Conservation (phyloP, 768 basidiomycete genomes). For the Lactifluus hygrophoroides region DNA sequence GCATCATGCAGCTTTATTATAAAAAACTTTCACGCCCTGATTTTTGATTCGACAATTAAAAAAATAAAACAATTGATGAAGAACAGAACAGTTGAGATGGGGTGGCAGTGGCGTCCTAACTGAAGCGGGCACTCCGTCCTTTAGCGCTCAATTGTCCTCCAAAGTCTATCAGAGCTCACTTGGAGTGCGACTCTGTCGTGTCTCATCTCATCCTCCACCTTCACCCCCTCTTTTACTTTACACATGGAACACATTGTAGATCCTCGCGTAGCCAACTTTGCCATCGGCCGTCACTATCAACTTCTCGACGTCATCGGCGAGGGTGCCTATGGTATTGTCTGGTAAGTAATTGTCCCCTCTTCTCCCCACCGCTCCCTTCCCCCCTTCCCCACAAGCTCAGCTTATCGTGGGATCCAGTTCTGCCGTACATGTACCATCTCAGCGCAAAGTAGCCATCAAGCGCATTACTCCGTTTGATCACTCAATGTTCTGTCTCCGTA, state of each 20-base stretch:
- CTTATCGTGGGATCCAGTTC: conserved; percentile 35
- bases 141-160: neutral
- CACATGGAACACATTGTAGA: conserved; percentile 26
- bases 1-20: too few species aligned
- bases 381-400: too few species aligned
- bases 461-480: conserved; percentile 94
- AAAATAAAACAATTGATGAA: neutral
- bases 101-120: neutral
- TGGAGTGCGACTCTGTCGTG: neutral
- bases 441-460: conserved; percentile 94
- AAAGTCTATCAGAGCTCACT: too few species aligned
- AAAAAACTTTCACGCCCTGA: too few species aligned
- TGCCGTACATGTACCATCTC: conserved; percentile 77
- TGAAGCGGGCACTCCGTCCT: neutral
- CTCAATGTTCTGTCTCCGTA: conserved; percentile 88
- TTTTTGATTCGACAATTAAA: too few species aligned
- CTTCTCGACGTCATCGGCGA: conserved; percentile 84
- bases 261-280: conserved; percentile 22
- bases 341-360: conserved; percentile 32
- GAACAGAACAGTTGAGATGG: neutral
- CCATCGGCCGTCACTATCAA: conserved; percentile 64
- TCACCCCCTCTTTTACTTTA: neutral
- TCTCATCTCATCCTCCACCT: too few species aligned
- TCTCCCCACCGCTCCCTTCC: neutral
- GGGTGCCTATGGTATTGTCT: conserved; percentile 92